Evolutionary conservation across 1,284 basidiomycete genomes (phyloP).

Genomic region (Puccinia triticina): DNA sequence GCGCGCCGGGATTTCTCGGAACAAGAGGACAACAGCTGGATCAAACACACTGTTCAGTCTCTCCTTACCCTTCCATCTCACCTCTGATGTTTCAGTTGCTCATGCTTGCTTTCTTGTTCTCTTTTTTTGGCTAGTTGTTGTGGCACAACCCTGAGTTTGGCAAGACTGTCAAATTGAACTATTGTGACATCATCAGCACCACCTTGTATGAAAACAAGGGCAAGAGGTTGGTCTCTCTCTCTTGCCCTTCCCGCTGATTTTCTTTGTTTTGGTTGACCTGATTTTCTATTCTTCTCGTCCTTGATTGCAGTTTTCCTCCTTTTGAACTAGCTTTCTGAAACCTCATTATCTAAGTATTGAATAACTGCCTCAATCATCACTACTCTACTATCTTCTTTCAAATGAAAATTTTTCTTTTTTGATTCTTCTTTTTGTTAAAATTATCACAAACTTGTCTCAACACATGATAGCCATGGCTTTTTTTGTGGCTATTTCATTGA

Average conservation of each 20-base stretch:
- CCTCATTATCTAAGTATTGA: neutral
- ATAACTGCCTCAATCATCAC: neutral
- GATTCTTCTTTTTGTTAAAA: no score
- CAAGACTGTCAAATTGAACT: slow-evolving; percentile 85
- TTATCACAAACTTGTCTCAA: no score
- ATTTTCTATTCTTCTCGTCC: neutral
- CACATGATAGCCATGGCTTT: no score
- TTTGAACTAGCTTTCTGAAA: slow-evolving; percentile 56
- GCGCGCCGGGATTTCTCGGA: slow-evolving; percentile 91
- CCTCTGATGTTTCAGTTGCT: neutral
- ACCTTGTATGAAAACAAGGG: slow-evolving; percentile 96
- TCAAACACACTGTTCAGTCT: slow-evolving; percentile 53
- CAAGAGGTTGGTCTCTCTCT: slow-evolving; percentile 63
- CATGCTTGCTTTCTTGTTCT: slow-evolving; percentile 51
- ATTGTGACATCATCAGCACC: slow-evolving; percentile 78
- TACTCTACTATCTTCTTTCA: neutral
- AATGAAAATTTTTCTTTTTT: no score
- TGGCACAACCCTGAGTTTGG: slow-evolving; percentile 72
- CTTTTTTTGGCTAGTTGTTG: slow-evolving; percentile 72
- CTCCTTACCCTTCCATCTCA: neutral
- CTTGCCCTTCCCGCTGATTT: neutral
- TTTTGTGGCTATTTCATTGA: no score
- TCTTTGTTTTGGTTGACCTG: neutral
- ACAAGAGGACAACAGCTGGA: slow-evolving; percentile 69
- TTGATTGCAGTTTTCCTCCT: slow-evolving; percentile 57